phyloP scores from a whole-genome alignment of 2,329 filamentous ascomycete species.

The Aspergillus eucalypticola region DNA sequence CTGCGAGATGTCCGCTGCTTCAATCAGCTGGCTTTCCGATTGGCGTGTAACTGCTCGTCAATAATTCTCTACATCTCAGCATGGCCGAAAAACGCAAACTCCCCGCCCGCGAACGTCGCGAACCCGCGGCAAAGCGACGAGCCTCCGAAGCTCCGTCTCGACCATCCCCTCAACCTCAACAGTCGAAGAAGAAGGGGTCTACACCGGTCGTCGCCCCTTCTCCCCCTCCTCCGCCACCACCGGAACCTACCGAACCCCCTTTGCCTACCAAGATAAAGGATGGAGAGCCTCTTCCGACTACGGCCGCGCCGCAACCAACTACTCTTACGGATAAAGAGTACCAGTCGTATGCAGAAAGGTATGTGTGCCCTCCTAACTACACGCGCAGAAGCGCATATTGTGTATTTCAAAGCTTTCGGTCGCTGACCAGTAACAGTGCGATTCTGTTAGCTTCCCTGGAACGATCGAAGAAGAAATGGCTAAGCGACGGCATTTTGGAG shows the following conservation, averaged over 20 bases:
- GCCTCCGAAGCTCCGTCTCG: slow-evolving; percentile 41
- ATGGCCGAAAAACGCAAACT: slow-evolving; percentile 49
- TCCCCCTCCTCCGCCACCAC: slow-evolving; percentile 31
- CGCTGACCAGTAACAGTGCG: slow-evolving; percentile 44
- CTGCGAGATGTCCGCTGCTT: slow-evolving; percentile 14
- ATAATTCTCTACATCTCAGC: neutral
- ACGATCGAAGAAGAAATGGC: slow-evolving; percentile 60
- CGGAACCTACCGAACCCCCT: slow-evolving; percentile 38
- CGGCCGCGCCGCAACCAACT: slow-evolving; percentile 52
- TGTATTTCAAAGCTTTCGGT: neutral
- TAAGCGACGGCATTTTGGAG: slow-evolving; percentile 55
- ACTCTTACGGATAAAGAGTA: slow-evolving; percentile 55
- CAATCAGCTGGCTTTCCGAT: neutral
- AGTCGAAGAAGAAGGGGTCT: slow-evolving; percentile 37
- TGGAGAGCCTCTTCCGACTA: slow-evolving; percentile 55
- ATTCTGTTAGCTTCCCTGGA: slow-evolving; percentile 60
- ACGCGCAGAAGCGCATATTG: neutral
- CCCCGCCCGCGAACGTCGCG: slow-evolving; percentile 46
- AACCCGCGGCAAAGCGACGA: slow-evolving; percentile 46
- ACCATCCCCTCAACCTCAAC: slow-evolving; percentile 29
- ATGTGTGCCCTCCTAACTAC: neutral
- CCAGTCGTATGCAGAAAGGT: slow-evolving; percentile 61
- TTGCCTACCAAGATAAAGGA: slow-evolving; percentile 57
- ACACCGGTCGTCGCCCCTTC: slow-evolving; percentile 28
- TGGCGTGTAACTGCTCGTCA: neutral